Evolutionary conservation across 495 filamentous ascomycete genomes (phyloP), one percentile per base, ranked within the genome.

Genomic region (Rhypophila decipiens): DNA sequence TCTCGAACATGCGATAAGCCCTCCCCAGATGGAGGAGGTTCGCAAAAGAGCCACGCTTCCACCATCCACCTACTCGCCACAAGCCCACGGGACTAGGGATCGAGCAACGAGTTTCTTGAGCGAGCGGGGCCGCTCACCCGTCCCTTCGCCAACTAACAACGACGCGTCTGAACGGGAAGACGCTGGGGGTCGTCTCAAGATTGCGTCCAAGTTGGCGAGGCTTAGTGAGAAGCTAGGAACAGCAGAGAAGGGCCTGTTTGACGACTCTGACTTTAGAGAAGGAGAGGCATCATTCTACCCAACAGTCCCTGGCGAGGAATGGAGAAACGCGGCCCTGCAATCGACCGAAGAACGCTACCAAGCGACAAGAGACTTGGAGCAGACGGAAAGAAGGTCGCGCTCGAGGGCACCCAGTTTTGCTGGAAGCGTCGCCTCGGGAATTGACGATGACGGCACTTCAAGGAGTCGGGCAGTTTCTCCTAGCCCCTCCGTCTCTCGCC

Each of bases 301-400:
- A 3, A 64, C 71, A 47, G 64, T 76, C 4, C 75, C 75, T 2
- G 76, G 73, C 4, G 77, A 80, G 43, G 54, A 31, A 13, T 52
- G 13, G 47, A 64, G 73, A 36, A 78, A 76, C 37, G 24, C 40
- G 0, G 42, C 56, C 12, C 59, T 78, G 3, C n/a, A 50, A 5
- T 48, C 64, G 2, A 62, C 76, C n/a, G 52, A 60, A 37, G 56
- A 64, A 37, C 51, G 47, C n/a, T 77, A 47, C 35, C n/a, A n/a
- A n/a, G n/a, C n/a, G n/a, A n/a, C n/a, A n/a, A n/a, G n/a, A n/a
- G n/a, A n/a, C n/a, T n/a, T n/a, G n/a, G 23, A 13, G 23, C 44
- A 47, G 18, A 44, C 43, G 10, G 18, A n/a, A 5, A 20, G 24
- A 2, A 39, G 50, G 1, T 42, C 42, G 27, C 44, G 50, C 4